phyloP scores from a whole-genome alignment of 495 filamentous ascomycete genomes.

The Aspergillus egyptiacus region DNA sequence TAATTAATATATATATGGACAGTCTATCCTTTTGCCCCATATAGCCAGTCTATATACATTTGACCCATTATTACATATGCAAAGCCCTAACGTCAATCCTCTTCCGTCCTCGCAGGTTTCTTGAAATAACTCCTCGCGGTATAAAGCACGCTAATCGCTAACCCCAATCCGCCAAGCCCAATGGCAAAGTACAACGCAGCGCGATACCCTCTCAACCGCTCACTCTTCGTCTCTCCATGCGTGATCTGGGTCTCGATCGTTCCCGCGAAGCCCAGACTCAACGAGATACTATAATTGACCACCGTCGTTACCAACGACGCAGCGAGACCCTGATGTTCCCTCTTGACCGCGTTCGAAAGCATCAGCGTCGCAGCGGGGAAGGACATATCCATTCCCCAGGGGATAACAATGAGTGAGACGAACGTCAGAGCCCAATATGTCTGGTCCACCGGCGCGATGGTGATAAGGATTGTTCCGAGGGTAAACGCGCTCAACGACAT shows the following conservation, averaged over 20 bases:
- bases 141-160: conserved; percentile 13
- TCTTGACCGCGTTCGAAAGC: conserved; percentile 28
- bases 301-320: conserved; percentile 58
- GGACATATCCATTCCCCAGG: conserved; percentile 49
- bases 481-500: conserved; percentile 40
- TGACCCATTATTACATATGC: not conserved
- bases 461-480: conserved; percentile 30
- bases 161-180: conserved; percentile 29
- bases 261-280: conserved; percentile 62
- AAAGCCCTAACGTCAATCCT: not conserved
- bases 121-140: conserved; percentile 6
- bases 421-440: conserved; percentile 45
- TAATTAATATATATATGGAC: no score
- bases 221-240: conserved; percentile 27
- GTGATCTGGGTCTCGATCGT: conserved; percentile 46
- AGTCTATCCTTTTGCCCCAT: no score
- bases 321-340: conserved; percentile 43
- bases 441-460: conserved; percentile 32
- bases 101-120: not conserved
- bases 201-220: conserved; percentile 33
- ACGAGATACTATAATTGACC: conserved; percentile 60
- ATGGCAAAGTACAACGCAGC: conserved; percentile 34
- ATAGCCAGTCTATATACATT: no score
- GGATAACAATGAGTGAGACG: conserved; percentile 39
- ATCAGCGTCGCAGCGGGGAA: conserved; percentile 35